Base-by-base conservation (phyloP, 306 rosid genomes). In the Ammopiptanthus mongolicus region DNA sequence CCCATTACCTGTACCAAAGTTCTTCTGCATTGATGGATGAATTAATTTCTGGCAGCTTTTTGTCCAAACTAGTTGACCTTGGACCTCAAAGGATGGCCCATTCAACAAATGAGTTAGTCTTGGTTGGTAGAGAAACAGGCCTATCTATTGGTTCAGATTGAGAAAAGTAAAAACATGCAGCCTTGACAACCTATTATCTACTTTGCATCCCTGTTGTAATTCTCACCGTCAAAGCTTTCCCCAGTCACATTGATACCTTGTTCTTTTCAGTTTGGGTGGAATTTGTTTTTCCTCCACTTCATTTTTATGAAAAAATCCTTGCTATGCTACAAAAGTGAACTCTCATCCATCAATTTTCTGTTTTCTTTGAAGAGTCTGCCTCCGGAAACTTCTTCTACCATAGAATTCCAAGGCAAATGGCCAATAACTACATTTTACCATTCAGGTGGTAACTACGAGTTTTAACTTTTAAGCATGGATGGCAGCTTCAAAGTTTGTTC, bases 1-100 rank as follows among this genome's bases (percentile, higher is more conserved):
- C n/a, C n/a, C n/a, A n/a, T n/a, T 1, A 7, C 17, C 8, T 18
- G 15, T 34, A 22, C 10, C 65, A 41, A 56, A 17, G 42, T 67
- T 8, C 6, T 34, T 28, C 36, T 44, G 12, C 18, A 31, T 28
- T 57, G 60, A 14, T 39, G 58, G 71, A 66, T 73, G 60, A 36
- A 12, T 53, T 68, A n/a, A 57, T 62, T 19, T 8, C 64, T 5
- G 1, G 8, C 11, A 57, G 80, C 48, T 58, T 58, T 19, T 48
- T 36, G 69, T 34, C 70, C 50, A 57, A 31, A 65, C 71, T 66
- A 57, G 51, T 65, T 65, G 75, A 57, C 33, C 61, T 31, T 63
- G 34, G 21, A 59, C 50, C 25, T 28, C 42, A 59, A 72, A 25
- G 48, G 51, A 5, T 39, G 14, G 29, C 48, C 41, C 42, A 15